Percentiles rank a stretch among this genome's conserved stretches.
phyloP scores from a whole-genome alignment of 2,329 filamentous ascomycete genomes.

The Phialophora expanda region DNA sequence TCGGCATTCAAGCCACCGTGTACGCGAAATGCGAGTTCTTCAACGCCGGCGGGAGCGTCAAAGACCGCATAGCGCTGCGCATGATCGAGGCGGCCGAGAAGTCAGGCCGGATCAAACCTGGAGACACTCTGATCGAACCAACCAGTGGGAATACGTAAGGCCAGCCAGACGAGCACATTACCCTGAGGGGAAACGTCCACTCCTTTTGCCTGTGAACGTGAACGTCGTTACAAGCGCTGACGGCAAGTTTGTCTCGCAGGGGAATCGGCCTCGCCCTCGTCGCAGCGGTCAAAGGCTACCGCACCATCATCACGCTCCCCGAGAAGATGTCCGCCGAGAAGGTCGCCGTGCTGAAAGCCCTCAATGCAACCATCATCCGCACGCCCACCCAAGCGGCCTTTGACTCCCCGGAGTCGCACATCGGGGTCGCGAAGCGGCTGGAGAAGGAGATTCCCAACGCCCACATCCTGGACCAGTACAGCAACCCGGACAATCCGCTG shows the following conservation, averaged over 20 bases:
- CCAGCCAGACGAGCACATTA: background rate
- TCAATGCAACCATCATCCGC: constrained; percentile 96
- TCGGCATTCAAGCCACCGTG: constrained; percentile 86
- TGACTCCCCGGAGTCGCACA: constrained; percentile 94
- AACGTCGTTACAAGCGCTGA: background rate
- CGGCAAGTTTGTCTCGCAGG: constrained; percentile 42
- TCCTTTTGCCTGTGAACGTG: background rate
- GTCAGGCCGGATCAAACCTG: constrained; percentile 91
- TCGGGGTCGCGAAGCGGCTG: constrained; percentile 86
- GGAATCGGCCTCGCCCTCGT: constrained; percentile 95
- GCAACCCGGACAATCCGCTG: constrained; percentile 86
- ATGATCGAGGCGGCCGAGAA: constrained; percentile 98
- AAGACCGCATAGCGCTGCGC: constrained; percentile 91
- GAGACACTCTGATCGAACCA: constrained; percentile 95
- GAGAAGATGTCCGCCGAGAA: constrained; percentile 99
- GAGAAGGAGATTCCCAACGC: constrained; percentile 96
- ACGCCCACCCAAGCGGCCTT: constrained; percentile 95
- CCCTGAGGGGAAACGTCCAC: background rate
- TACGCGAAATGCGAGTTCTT: constrained; percentile 93
- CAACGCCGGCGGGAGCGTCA: constrained; percentile 91
- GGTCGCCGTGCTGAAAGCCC: constrained; percentile 88
- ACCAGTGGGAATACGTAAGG: constrained; percentile 87
- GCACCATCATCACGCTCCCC: constrained; percentile 96
- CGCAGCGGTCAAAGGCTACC: constrained; percentile 92
- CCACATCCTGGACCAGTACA: constrained; percentile 96